These are phyloP conservation scores for Begonia peltatifolia DNA, from an alignment of 306 rosid genomes.

Conservation along the genomic window DNA sequence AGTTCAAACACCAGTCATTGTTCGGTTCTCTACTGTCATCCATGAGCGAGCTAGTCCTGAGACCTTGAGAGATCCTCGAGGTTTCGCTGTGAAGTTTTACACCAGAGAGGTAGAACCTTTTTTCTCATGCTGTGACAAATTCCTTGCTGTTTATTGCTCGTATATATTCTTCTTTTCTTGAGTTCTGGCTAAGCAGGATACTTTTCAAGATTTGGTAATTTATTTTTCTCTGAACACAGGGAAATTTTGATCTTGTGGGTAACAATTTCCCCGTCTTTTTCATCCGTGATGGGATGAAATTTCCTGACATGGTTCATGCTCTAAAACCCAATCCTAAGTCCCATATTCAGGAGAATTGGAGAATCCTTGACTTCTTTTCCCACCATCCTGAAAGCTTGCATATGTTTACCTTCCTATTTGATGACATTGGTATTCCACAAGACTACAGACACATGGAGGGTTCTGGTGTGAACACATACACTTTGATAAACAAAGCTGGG, in stretches of 20 bases:
- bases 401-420: conserved; percentile 70
- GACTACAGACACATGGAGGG: conserved; percentile 98
- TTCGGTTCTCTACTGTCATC: conserved; percentile 88
- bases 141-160: background rate
- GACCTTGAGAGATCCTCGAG: conserved; percentile 78
- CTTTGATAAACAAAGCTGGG: conserved; percentile 65
- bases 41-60: conserved; percentile 99
- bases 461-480: conserved; percentile 76
- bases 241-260: conserved; percentile 91
- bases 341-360: conserved; percentile 89
- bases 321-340: conserved; percentile 89
- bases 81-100: conserved; percentile 80
- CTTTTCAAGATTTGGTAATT: conserved; percentile 1
- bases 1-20: conserved; percentile 89
- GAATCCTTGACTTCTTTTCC: conserved; percentile 82
- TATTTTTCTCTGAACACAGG: conserved; percentile 27
- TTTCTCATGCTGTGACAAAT: too few species aligned
- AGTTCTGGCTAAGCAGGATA: background rate
- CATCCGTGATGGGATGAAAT: conserved; percentile 75
- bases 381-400: conserved; percentile 90
- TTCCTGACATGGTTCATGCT: conserved; percentile 91
- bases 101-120: conserved; percentile 52
- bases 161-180: conserved; percentile 1
- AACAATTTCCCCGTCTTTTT: conserved; percentile 87
- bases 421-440: conserved; percentile 80